These are phyloP conservation scores for Trametes villosa DNA, from an alignment of 768 basidiomycete genomes.

Conservation along the genomic window DNA sequence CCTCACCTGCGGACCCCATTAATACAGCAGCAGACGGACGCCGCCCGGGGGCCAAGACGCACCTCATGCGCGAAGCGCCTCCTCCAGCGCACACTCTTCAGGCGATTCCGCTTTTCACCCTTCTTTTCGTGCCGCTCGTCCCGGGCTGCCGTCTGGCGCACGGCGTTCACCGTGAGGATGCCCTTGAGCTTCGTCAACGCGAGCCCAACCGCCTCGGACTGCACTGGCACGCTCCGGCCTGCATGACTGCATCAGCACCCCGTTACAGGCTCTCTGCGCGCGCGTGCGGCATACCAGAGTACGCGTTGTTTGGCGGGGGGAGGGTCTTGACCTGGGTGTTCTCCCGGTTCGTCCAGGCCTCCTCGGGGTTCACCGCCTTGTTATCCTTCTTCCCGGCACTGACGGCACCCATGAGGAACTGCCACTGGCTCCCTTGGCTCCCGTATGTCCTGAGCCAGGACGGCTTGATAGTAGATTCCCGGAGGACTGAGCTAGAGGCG, in stretches of 20 bases:
- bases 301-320: constrained; percentile 51
- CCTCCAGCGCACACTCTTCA: constrained; percentile 79
- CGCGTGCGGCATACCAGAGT: constrained; percentile 50
- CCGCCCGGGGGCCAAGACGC: constrained; percentile 32
- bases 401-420: background rate
- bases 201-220: constrained; percentile 44
- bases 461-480: background rate
- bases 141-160: constrained; percentile 34
- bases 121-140: constrained; percentile 79
- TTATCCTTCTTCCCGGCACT: background rate
- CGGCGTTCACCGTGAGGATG: constrained; percentile 59
- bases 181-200: constrained; percentile 55
- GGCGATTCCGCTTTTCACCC: constrained; percentile 75
- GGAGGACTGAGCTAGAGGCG: background rate
- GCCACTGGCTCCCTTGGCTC: background rate
- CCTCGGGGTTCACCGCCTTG: constrained; percentile 33
- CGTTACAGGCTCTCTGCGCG: background rate
- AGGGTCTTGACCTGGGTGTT: constrained; percentile 28
- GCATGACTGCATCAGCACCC: constrained; percentile 5
- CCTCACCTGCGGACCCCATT: constrained; percentile 61
- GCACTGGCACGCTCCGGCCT: constrained; percentile 68
- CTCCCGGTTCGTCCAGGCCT: constrained; percentile 44
- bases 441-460: background rate
- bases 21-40: constrained; percentile 20
- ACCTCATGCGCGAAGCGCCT: constrained; percentile 81